Evolutionary conservation across 169 alveolate species (phyloP).

Genomic region (Eimeria brunetti): DNA sequence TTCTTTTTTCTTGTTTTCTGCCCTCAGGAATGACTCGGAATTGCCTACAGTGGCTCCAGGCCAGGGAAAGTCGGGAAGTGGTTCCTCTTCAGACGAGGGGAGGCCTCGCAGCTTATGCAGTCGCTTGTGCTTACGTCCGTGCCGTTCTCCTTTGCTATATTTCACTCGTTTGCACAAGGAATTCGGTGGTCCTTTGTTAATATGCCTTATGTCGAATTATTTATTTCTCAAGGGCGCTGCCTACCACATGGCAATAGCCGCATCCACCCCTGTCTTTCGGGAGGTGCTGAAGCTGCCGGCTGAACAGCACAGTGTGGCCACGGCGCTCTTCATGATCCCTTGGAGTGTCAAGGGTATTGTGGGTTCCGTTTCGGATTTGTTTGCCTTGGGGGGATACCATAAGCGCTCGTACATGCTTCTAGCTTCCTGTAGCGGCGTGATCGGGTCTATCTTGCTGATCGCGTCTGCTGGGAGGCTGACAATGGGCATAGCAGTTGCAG

Average conservation of each 20-base stretch:
- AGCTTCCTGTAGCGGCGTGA: conserved; percentile 63
- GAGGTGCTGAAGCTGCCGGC: conserved; percentile 76
- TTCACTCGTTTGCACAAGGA: conserved; percentile 44
- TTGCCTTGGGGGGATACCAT: conserved; percentile 77
- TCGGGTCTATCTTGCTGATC: conserved; percentile 55
- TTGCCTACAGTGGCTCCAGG: conserved; percentile 48
- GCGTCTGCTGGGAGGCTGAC: conserved; percentile 47
- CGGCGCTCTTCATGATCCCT: conserved; percentile 78
- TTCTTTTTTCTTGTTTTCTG: background rate
- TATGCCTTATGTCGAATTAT: conserved; percentile 67
- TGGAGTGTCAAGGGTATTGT: conserved; percentile 79
- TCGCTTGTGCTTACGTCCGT: conserved; percentile 23
- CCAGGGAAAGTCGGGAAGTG: background rate
- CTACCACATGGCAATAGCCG: conserved; percentile 57
- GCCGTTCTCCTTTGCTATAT: conserved; percentile 8
- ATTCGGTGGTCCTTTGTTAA: conserved; percentile 47
- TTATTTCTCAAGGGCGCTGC: conserved; percentile 71
- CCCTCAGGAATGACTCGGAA: conserved; percentile 35
- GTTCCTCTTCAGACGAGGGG: background rate
- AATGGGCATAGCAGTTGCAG: conserved; percentile 59
- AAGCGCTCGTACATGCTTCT: conserved; percentile 76
- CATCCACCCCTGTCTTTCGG: conserved; percentile 77
- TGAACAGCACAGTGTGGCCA: conserved; percentile 75
- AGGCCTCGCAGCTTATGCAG: conserved; percentile 10
- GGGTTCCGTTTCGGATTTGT: conserved; percentile 76